A percentile compares a stretch with the other conserved stretches of the same genome.
phyloP scores from a whole-genome alignment of 306 rosid species.

The Cicer bijugum region DNA sequence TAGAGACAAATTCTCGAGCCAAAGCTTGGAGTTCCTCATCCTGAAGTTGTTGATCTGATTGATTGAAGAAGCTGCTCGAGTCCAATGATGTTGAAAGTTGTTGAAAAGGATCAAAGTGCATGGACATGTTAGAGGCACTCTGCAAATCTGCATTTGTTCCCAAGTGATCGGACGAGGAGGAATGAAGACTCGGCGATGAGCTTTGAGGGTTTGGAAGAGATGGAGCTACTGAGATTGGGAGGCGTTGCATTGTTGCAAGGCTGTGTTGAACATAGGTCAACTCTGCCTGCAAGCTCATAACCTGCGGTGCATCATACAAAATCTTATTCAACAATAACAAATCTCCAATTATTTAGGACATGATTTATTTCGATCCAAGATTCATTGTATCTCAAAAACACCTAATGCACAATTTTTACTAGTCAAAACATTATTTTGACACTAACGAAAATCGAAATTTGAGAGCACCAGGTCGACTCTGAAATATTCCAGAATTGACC shows the following conservation, averaged over 20 bases:
- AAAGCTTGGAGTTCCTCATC: slow-evolving; percentile 65
- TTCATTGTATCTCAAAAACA: neutral
- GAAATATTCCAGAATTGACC: no score
- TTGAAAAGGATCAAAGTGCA: slow-evolving; percentile 54
- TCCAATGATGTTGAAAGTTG: slow-evolving; percentile 45
- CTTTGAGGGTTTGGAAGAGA: slow-evolving; percentile 37
- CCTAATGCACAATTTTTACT: no score
- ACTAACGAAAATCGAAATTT: no score
- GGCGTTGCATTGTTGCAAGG: slow-evolving; percentile 62
- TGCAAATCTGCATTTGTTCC: slow-evolving; percentile 46
- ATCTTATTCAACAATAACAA: neutral
- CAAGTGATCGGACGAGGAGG: slow-evolving; percentile 38
- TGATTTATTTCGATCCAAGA: no score
- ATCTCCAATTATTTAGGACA: neutral
- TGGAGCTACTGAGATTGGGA: slow-evolving; percentile 28
- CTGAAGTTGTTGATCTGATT: slow-evolving; percentile 51
- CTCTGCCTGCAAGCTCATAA: slow-evolving; percentile 81
- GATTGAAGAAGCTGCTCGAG: slow-evolving; percentile 42
- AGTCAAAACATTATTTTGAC: no score
- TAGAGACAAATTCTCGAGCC: slow-evolving; percentile 66
- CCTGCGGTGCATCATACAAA: slow-evolving; percentile 59
- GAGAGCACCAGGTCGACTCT: no score
- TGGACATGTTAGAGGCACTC: slow-evolving; percentile 39
- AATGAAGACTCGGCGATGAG: slow-evolving; percentile 44
- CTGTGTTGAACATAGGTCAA: slow-evolving; percentile 76